These are phyloP conservation scores for Mycosarcoma maydis DNA, from an alignment of 1,284 basidiomycete genomes.

Conservation along the genomic window DNA sequence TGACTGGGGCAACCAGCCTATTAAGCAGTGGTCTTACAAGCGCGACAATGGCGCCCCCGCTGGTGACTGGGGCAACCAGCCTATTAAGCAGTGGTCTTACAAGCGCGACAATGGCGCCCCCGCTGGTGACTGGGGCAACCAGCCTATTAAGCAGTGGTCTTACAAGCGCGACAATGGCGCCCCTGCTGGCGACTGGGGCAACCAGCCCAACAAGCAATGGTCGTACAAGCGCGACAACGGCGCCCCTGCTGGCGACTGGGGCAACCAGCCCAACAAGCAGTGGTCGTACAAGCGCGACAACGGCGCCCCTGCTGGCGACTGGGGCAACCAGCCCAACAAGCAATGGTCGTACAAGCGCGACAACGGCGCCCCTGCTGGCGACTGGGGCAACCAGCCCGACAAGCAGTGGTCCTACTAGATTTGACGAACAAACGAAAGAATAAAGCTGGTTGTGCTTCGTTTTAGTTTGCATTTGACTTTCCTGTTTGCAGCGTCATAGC, in stretches of 20 bases:
- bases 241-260: slow-evolving; percentile 19
- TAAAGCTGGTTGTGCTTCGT: background rate
- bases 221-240: slow-evolving; percentile 12
- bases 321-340: slow-evolving; percentile 4
- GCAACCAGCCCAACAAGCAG: slow-evolving; percentile 10
- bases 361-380: no score
- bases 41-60: slow-evolving; percentile 23
- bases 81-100: slow-evolving; percentile 14
- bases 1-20: slow-evolving; percentile 14
- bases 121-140: slow-evolving; percentile 15
- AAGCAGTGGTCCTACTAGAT: no score
- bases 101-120: slow-evolving; percentile 29
- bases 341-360: slow-evolving; percentile 10
- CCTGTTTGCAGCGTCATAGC: background rate
- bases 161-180: slow-evolving; percentile 20
- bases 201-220: slow-evolving; percentile 5
- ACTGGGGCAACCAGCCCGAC: no score
- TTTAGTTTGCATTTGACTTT: background rate
- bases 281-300: slow-evolving; percentile 19
- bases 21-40: slow-evolving; percentile 3
- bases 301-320: slow-evolving; percentile 14
- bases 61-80: slow-evolving; percentile 22
- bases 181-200: slow-evolving; percentile 24
- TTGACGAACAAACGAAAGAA: no score
- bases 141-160: background rate